These are phyloP conservation scores for Melampsora larici-populina DNA, from an alignment of 1,284 basidiomycete species.

Conservation along the genomic window DNA sequence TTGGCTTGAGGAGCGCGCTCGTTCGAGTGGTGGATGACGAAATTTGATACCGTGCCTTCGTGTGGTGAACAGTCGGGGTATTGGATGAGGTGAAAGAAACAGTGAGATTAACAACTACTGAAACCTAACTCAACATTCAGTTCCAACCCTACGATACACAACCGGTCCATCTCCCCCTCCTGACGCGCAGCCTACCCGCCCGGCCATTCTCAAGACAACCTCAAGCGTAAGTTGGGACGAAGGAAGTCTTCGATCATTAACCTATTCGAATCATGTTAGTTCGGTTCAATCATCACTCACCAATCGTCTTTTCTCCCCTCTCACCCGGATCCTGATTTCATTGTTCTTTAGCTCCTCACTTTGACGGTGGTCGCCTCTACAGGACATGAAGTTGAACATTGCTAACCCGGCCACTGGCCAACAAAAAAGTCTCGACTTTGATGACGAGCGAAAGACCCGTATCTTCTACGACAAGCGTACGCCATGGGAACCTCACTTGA, in stretches of 20 bases:
- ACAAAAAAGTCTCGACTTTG: slow-evolving; percentile 70
- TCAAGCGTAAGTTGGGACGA: slow-evolving; percentile 29
- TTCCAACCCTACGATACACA: neutral
- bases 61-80: neutral
- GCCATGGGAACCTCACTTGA: neutral
- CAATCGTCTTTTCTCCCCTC: neutral
- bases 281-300: neutral
- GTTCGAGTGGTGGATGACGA: neutral
- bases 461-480: slow-evolving; percentile 82
- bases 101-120: slow-evolving; percentile 27
- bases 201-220: slow-evolving; percentile 7
- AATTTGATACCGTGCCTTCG: neutral
- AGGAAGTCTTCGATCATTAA: slow-evolving; percentile 18
- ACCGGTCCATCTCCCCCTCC: neutral
- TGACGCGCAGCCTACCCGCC: neutral
- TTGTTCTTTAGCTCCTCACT: slow-evolving; percentile 37
- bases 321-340: slow-evolving; percentile 22
- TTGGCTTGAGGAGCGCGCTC: slow-evolving; percentile 21
- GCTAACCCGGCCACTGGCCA: slow-evolving; percentile 82
- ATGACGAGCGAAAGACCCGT: slow-evolving; percentile 57
- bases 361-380: slow-evolving; percentile 47
- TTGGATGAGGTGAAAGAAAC: neutral
- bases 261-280: neutral
- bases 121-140: slow-evolving; percentile 13
- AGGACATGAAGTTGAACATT: slow-evolving; percentile 92